These are phyloP conservation scores for Conticribra guillardii DNA, from an alignment of 108 stramenopile genomes.

Conservation along the genomic window DNA sequence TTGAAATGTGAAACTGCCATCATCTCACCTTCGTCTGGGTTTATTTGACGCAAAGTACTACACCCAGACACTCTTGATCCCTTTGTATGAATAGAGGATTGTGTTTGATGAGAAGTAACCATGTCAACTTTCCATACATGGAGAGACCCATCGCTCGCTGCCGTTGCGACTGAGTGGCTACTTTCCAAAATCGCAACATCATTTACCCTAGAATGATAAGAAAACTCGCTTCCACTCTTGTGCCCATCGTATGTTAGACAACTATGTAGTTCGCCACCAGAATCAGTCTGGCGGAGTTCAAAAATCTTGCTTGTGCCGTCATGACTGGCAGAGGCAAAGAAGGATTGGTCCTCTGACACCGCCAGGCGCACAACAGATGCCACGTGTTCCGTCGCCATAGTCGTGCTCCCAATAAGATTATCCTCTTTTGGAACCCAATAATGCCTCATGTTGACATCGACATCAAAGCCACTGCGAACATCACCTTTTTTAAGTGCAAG, in stretches of 20 bases:
- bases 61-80: constrained; percentile 71
- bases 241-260: constrained; percentile 85
- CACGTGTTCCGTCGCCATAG: constrained; percentile 68
- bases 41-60: constrained; percentile 50
- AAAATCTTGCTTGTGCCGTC: constrained; percentile 94
- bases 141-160: constrained; percentile 83
- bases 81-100: constrained; percentile 14
- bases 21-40: constrained; percentile 85
- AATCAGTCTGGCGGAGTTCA: constrained; percentile 80
- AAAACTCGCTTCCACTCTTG: constrained; percentile 8
- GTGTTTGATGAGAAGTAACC: constrained; percentile 46
- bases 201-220: constrained; percentile 59
- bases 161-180: constrained; percentile 89
- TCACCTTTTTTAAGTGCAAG: background rate
- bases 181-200: constrained; percentile 91
- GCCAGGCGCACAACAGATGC: constrained; percentile 90
- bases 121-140: constrained; percentile 90
- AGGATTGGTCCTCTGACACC: constrained; percentile 87
- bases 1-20: constrained; percentile 92
- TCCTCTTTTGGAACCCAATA: constrained; percentile 86
- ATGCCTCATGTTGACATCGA: constrained; percentile 14
- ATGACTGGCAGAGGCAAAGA: constrained; percentile 90
- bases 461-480: constrained; percentile 22
- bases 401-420: constrained; percentile 72
- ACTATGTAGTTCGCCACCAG: constrained; percentile 78